Evolutionary conservation across 75 land plant genomes (phyloP), one percentile per base, ranked within the genome.

Genomic region (Isoetes taiwanensis): DNA sequence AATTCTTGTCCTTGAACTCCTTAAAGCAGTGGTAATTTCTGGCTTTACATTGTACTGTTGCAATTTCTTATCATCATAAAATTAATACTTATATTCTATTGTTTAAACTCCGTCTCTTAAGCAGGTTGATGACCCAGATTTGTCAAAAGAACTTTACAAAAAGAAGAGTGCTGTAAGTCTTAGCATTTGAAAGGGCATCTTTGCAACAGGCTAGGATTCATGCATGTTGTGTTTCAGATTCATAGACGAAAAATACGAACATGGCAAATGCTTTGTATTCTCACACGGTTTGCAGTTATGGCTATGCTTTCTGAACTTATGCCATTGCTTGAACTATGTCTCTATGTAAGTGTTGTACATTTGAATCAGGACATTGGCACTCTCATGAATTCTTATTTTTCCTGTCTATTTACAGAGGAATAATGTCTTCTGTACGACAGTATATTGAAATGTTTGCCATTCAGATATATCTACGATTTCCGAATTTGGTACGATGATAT

Each of bases 221-320:
- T 9, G 14, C 9, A 37, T 37, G 14, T 28, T 56, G 1, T n/a
- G n/a, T n/a, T 67, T 24, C 74, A 90, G 96, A 73, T 90, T 25
- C 91, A 85, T 70, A 65, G 99, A 66, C 76, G 90, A 28, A 94
- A 84, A 74, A 65, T 79, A 52, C 82, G 99, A 56, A 86, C 67
- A 10, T 94, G 96, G 99, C 99, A 94, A 64, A 88, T 84, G 86
- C 65, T 88, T 10, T 84, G 99, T 70, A 61, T 88, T 34, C 68
- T 94, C 11, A 79, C 96, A 16, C 67, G 61, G 16, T 94, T 88
- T 62, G 65, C 82, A 57, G 70, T 68, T 20, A 52, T 68, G n/a
- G 77, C 74, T 32, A 64, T 75, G 57, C 64, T 88, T 27, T 42
- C 53, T 2, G 24, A 80, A 72, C 83, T 94, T 4, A 74, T 77